A percentile compares a stretch with the other conserved stretches of the same genome.
Conservation (phyloP, 2,329 filamentous ascomycete genomes). For the Cercospora berteroae region DNA sequence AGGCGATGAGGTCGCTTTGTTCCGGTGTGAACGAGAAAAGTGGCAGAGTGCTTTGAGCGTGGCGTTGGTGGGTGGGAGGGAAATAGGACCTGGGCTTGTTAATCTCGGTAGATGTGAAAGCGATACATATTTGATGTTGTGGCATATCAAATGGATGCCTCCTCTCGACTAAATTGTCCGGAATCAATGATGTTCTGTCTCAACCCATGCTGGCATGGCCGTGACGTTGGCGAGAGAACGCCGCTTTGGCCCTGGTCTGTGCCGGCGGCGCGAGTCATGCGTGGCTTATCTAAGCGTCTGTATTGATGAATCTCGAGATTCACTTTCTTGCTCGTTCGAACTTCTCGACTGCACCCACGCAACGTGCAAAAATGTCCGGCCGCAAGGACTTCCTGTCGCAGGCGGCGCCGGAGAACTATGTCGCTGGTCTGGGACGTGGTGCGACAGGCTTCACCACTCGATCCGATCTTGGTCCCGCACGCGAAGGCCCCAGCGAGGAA, state of each 20-base stretch:
- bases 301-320: not conserved
- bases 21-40: not conserved
- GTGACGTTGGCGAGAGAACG: not conserved
- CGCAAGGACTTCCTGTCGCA: conserved; percentile 86
- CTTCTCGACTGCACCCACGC: not conserved
- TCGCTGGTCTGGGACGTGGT: conserved; percentile 94
- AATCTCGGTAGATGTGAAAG: conserved; percentile 1
- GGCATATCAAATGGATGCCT: not conserved
- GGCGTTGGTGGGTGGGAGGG: not conserved
- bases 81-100: not conserved
- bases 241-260: not conserved
- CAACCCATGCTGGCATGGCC: not conserved
- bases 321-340: not conserved
- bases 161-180: not conserved
- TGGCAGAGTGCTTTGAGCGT: not conserved
- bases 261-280: not conserved
- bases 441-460: conserved; percentile 97
- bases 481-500: conserved; percentile 93
- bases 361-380: conserved; percentile 52
- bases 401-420: conserved; percentile 63
- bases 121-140: not conserved
- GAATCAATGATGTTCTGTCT: not conserved
- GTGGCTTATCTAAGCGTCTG: not conserved
- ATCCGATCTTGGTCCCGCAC: conserved; percentile 90
- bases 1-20: not conserved